Evolutionary conservation across 345 rosid genomes (phyloP), one percentile per base, ranked within the genome.

Genomic region (Kernera saxatilis): DNA sequence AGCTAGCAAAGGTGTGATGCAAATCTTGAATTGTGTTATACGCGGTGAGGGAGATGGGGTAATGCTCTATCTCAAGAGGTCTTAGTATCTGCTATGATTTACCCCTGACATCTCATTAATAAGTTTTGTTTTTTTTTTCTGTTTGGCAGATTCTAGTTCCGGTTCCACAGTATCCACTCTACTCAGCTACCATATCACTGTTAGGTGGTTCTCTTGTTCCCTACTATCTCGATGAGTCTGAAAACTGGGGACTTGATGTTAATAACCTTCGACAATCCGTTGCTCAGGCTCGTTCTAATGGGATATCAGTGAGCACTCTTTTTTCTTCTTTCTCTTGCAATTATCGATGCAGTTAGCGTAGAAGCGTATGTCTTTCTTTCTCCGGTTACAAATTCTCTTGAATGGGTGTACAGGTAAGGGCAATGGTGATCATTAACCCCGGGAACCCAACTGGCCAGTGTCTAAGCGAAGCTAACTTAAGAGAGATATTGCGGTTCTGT

Each of bases 391-490:
- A 23, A 33, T 37, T 56, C 23, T 55, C 26, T 22, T 56, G 27
- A 21, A 45, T 51, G 40, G 27, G 39, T 56, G 14, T 81, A 67
- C 86, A 94, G 99, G 90, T 89, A 50, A 84, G 86, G 81, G 99
- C 99, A 36, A 91, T 94, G 99, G 99, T 94, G 68, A 91, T 94
- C 69, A 94, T 94, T 55, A 94, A 94, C 84, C 99, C 99, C 3
- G 99, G 97, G n/a, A 94, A 94, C 78, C 99, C 99, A 33, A 94
- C 99, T 30, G 99, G 99, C n/a, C 93, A 87, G 79, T 94, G 99
- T 75, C 90, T 94, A 39, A 94, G 99, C 61, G 92, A 75, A 85
- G 85, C 94, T 67, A 94, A 94, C 77, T 76, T 94, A 57, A 84
- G 84, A 81, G 97, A 91, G 84, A 91, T 91, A 67, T 62, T 94